These are phyloP conservation scores for Oehlia diaphana DNA, from an alignment of 192 early-diverging fungal species.

Conservation along the genomic window DNA sequence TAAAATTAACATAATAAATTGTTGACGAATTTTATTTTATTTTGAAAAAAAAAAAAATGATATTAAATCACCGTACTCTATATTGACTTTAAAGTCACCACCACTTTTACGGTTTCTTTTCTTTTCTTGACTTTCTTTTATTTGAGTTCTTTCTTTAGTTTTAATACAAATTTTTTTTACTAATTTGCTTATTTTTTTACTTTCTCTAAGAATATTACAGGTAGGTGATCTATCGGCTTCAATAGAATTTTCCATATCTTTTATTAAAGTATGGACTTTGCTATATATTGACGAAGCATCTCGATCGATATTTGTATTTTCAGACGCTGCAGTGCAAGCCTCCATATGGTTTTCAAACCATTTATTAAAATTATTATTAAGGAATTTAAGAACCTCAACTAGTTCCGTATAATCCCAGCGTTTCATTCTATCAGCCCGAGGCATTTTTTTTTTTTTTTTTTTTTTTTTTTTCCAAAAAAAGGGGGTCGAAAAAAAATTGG, in stretches of 20 bases:
- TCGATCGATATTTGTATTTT: background rate
- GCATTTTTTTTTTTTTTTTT: too few relatives aligned
- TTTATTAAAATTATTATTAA: background rate
- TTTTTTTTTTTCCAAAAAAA: too few relatives aligned
- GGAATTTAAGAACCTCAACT: background rate
- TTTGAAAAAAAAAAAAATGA: too few relatives aligned
- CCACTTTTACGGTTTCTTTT: too few relatives aligned
- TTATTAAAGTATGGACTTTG: background rate
- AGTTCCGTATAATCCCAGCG: background rate
- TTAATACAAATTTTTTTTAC: background rate
- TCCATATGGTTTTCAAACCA: background rate
- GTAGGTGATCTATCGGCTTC: background rate
- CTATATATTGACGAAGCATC: background rate
- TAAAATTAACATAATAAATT: too few relatives aligned
- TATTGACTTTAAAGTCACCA: too few relatives aligned
- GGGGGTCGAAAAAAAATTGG: too few relatives aligned
- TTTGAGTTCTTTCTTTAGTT: background rate
- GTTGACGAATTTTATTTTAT: too few relatives aligned
- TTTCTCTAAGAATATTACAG: background rate
- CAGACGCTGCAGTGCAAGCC: background rate
- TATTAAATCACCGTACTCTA: too few relatives aligned
- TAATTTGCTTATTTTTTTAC: background rate
- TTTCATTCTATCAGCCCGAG: too few relatives aligned
- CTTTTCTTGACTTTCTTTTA: background rate
- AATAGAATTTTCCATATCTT: background rate